Evolutionary conservation across 2,329 filamentous ascomycete genomes (phyloP), one percentile per base, ranked within the genome.

Genomic region (Onygena corvina): DNA sequence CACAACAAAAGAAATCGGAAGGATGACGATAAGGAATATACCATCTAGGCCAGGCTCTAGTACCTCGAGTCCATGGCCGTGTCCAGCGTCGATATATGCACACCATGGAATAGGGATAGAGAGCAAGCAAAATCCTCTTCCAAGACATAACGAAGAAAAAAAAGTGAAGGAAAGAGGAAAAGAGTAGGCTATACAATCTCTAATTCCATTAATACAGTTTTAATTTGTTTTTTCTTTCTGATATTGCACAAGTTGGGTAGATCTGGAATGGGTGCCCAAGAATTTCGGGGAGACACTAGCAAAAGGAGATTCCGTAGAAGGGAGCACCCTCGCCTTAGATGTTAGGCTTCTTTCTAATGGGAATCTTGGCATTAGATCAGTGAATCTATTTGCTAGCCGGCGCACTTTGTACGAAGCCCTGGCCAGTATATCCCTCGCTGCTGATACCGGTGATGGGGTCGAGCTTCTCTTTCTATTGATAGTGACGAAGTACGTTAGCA

Each of bases 401-500:
- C 50, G 64, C 59, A 67, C 73, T 76, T 74, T 94, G 88, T 58
- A 94, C 77, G 71, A 81, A 77, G 62, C 87, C 86, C 65, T 79
- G 77, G 69, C 87, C 87, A 56, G 70, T 71, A 75, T 93, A 94
- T 60, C 80, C 81, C 66, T 84, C 79, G 64, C 84, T 83, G 58
- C 83, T 77, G 70, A 92, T 72, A 76, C 88, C 88, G 55, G 84
- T 87, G 68, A 94, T 78, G 54, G 88, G 88, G 67, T 94, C 88
- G 65, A 86, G 76, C 64, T 83, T 84, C 80, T 93, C 85, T 65
- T 75, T 74, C 86, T 93, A 67, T 66, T 53, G 51, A 20, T 48
- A 54, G 51, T 14, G 16, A 31, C 8, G 34, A 21, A 36, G 3
- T 14, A 44, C 5, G 9, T 49, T 31, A 49, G 30, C 11, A 27